These are phyloP conservation scores for Aureobasidium uvarum DNA, from an alignment of 2,329 filamentous ascomycete genomes.

Conservation along the genomic window DNA sequence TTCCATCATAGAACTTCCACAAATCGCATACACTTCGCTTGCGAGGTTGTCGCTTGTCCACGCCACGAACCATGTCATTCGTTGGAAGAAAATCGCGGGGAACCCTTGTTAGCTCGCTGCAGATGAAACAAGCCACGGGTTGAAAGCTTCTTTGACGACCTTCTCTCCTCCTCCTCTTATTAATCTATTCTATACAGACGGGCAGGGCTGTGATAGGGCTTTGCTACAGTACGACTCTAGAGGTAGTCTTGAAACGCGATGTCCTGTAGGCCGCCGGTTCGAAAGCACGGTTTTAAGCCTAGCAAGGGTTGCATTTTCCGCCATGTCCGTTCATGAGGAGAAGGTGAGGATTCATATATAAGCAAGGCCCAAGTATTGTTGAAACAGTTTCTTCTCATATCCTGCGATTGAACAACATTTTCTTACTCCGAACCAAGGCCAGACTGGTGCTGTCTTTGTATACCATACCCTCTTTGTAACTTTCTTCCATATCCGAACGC, in stretches of 20 bases:
- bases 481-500: not conserved
- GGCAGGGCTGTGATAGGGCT: slow-evolving; percentile 16
- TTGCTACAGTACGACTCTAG: not conserved
- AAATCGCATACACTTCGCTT: slow-evolving; percentile 20
- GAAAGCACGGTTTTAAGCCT: not conserved
- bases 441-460: slow-evolving; percentile 27
- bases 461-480: slow-evolving; percentile 7
- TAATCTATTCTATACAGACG: slow-evolving; percentile 9
- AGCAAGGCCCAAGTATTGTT: slow-evolving; percentile 1
- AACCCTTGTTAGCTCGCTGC: slow-evolving; percentile 18
- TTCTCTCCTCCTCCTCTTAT: not conserved
- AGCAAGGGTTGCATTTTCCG: slow-evolving; percentile 5
- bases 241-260: slow-evolving; percentile 19
- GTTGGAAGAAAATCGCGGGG: slow-evolving; percentile 8
- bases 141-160: slow-evolving; percentile 15
- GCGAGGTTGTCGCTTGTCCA: not conserved
- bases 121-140: slow-evolving; percentile 24
- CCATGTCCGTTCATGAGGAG: not conserved
- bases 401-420: not conserved
- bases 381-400: not conserved
- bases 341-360: slow-evolving; percentile 15
- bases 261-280: slow-evolving; percentile 10
- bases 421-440: slow-evolving; percentile 13
- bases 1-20: slow-evolving; percentile 9
- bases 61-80: slow-evolving; percentile 7